These are phyloP conservation scores for Ceratobasidium theobromae DNA, from an alignment of 1,284 basidiomycete genomes.

Conservation along the genomic window DNA sequence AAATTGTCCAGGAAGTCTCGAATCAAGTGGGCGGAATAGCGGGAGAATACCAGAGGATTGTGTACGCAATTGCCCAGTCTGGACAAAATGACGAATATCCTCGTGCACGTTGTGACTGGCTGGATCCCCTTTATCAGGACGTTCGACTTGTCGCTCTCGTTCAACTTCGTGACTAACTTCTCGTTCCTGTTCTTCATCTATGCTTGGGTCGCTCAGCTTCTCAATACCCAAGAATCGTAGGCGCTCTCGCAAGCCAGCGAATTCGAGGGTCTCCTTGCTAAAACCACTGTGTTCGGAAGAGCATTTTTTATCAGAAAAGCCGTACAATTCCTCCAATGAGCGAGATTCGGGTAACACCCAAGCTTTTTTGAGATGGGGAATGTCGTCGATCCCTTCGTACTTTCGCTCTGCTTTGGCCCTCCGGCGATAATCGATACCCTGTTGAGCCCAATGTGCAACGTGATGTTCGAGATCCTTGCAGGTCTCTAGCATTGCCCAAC, in stretches of 20 bases:
- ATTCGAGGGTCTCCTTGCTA: not conserved
- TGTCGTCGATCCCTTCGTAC: not conserved
- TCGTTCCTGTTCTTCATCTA: slow-evolving; percentile 55
- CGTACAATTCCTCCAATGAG: slow-evolving; percentile 47
- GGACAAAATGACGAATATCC: not conserved
- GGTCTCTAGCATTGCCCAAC: slow-evolving; percentile 31
- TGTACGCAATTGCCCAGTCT: not conserved
- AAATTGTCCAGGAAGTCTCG: not conserved
- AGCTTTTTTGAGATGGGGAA: slow-evolving; percentile 36
- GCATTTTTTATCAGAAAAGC: not conserved
- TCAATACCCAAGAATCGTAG: not conserved
- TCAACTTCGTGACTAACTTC: slow-evolving; percentile 44
- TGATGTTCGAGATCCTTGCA: slow-evolving; percentile 25
- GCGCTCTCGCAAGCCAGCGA: not conserved
- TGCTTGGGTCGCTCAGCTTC: slow-evolving; percentile 5
- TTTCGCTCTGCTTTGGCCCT: slow-evolving; percentile 42
- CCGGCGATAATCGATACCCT: slow-evolving; percentile 49
- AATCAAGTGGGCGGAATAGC: not conserved
- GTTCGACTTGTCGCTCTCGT: slow-evolving; percentile 25
- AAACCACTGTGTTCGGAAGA: not conserved
- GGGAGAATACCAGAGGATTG: not conserved
- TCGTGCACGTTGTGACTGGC: not conserved
- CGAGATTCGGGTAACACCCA: slow-evolving; percentile 42
- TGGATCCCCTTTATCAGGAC: not conserved
- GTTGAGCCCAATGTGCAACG: slow-evolving; percentile 41